Conservation (phyloP, 2,329 filamentous ascomycete species). For the Akanthomyces dipterigenus region DNA sequence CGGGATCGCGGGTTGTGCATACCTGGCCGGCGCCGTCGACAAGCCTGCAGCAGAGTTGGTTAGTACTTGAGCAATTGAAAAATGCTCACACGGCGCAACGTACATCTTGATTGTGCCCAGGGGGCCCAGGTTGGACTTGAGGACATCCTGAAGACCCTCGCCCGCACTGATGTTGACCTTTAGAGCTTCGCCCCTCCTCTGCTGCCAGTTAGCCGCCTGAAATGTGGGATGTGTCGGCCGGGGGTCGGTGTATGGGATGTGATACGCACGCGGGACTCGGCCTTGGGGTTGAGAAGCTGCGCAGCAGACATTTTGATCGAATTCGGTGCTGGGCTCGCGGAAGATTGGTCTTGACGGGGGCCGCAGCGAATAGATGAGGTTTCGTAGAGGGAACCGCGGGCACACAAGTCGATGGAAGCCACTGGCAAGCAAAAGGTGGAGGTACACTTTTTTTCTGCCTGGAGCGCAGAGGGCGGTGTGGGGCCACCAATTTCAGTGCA, state of each 20-base stretch:
- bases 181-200: conserved; percentile 95
- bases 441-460: conserved; percentile 17
- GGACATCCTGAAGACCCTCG: conserved; percentile 86
- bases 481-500: conserved; percentile 6
- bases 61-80: conserved; percentile 17
- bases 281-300: conserved; percentile 97
- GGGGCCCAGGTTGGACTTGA: conserved; percentile 93
- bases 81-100: conserved; percentile 7
- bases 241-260: conserved; percentile 11
- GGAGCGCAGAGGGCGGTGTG: conserved; percentile 14
- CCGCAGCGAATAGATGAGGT: conserved; percentile 9
- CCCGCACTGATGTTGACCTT: conserved; percentile 95
- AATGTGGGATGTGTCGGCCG: conserved; percentile 19
- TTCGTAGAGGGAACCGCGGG: conserved; percentile 1
- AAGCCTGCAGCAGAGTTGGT: conserved; percentile 39
- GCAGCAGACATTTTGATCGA: conserved; percentile 75
- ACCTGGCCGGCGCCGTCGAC: conserved; percentile 65
- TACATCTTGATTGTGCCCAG: conserved; percentile 95
- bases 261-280: conserved; percentile 80
- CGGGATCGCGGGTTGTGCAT: conserved; percentile 26
- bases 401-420: conserved; percentile 11
- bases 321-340: conserved; percentile 5
- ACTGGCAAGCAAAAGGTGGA: conserved; percentile 15
- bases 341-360: not conserved
- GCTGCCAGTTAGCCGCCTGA: conserved; percentile 21